Evolutionary conservation across 352 stramenopile genomes (phyloP).

Genomic region (Pseudoperonospora humuli): DNA sequence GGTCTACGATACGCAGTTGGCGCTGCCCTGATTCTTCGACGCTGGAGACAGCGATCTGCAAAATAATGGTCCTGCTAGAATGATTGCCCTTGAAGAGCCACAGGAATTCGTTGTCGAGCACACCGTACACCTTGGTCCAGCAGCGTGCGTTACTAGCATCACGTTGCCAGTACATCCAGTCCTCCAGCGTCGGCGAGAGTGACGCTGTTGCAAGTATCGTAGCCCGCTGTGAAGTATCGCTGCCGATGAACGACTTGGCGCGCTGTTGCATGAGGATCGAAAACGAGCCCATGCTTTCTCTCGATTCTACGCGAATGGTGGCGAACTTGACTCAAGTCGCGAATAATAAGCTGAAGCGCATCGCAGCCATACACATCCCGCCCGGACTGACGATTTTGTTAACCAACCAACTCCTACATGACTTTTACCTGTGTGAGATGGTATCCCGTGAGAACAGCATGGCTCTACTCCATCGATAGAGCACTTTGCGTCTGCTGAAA

Average conservation of each 20-base stretch:
- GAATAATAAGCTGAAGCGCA: slow-evolving; percentile 2
- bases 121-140: slow-evolving; percentile 78
- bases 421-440: background rate
- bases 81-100: slow-evolving; percentile 73
- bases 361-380: slow-evolving; percentile 6
- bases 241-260: slow-evolving; percentile 25
- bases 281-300: slow-evolving; percentile 5
- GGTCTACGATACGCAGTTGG: slow-evolving; percentile 59
- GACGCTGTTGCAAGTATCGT: slow-evolving; percentile 36
- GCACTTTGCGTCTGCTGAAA: no score
- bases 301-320: background rate
- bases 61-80: slow-evolving; percentile 41
- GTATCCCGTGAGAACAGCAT: background rate
- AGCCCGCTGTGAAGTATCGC: slow-evolving; percentile 30
- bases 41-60: slow-evolving; percentile 69
- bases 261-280: slow-evolving; percentile 19
- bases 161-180: slow-evolving; percentile 84
- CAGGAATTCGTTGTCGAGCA: slow-evolving; percentile 75
- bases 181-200: slow-evolving; percentile 38
- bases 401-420: background rate
- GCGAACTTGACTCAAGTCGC: slow-evolving; percentile 10
- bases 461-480: no score
- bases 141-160: slow-evolving; percentile 53
- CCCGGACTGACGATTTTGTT: slow-evolving; percentile 1
- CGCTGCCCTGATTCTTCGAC: slow-evolving; percentile 58